These are phyloP conservation scores for Acer yangbiense DNA, from an alignment of 345 rosid species.

Conservation along the genomic window DNA sequence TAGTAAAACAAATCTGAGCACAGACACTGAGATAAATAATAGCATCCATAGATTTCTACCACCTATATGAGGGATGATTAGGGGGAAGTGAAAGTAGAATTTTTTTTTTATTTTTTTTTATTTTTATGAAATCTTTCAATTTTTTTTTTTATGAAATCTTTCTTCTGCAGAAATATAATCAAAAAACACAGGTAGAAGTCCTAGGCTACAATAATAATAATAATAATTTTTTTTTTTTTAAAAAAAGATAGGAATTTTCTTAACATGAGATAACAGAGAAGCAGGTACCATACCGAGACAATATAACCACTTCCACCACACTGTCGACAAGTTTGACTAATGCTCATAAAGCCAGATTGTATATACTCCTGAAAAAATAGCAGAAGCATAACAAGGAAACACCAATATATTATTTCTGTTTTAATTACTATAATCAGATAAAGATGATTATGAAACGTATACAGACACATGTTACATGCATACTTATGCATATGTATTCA, in stretches of 20 bases:
- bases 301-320: conserved; percentile 87
- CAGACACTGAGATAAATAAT: neutral
- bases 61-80: neutral
- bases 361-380: conserved; percentile 10
- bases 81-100: neutral
- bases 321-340: conserved; percentile 68
- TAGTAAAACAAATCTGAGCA: neutral
- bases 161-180: neutral
- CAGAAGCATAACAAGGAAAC: conserved; percentile 8
- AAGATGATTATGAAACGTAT: neutral
- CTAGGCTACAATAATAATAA: neutral
- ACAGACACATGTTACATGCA: neutral
- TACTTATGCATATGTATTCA: neutral
- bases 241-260: neutral
- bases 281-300: conserved; percentile 57
- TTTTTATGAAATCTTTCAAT: neutral
- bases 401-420: neutral
- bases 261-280: neutral
- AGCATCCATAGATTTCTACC: neutral
- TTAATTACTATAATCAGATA: neutral
- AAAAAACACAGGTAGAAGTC: neutral
- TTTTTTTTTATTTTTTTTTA: too few species aligned
- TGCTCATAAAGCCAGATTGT: conserved; percentile 56
- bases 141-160: neutral
- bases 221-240: neutral